Conservation (phyloP, 2,329 filamentous ascomycete species). For the Alternaria burnsii region DNA sequence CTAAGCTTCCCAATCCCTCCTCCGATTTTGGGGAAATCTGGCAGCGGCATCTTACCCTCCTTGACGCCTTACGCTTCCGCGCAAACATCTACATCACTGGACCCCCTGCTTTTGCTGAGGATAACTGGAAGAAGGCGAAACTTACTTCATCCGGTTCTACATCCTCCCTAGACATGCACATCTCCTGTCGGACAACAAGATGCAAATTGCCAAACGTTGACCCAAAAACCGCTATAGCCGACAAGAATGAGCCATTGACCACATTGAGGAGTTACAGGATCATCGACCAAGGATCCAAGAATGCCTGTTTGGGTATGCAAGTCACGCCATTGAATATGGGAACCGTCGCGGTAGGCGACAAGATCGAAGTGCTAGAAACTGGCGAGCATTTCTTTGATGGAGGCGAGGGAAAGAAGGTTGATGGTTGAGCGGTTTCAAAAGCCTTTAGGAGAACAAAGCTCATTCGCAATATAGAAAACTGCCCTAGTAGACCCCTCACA, state of each 20-base stretch:
- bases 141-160: conserved; percentile 13
- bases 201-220: conserved; percentile 78
- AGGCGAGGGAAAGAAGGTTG: conserved; percentile 16
- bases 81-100: conserved; percentile 77
- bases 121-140: conserved; percentile 70
- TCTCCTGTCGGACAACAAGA: conserved; percentile 71
- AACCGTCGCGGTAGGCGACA: conserved; percentile 44
- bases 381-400: conserved; percentile 45
- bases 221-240: conserved; percentile 65
- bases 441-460: not conserved
- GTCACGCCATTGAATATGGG: conserved; percentile 61
- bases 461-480: not conserved
- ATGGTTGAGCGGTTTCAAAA: conserved; percentile 7
- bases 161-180: conserved; percentile 54
- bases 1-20: conserved; percentile 61
- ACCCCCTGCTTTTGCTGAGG: conserved; percentile 71
- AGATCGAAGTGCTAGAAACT: conserved; percentile 42
- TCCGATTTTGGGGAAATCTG: conserved; percentile 52
- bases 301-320: conserved; percentile 72
- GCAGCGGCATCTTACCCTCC: conserved; percentile 51
- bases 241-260: conserved; percentile 64
- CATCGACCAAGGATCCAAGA: conserved; percentile 68
- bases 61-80: conserved; percentile 72
- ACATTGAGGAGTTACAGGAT: conserved; percentile 67
- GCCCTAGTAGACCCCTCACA: not conserved